Percentiles rank a stretch among this genome's conserved stretches.
Conservation (phyloP, 495 filamentous ascomycete species). For the Penicillium coprophilum region DNA sequence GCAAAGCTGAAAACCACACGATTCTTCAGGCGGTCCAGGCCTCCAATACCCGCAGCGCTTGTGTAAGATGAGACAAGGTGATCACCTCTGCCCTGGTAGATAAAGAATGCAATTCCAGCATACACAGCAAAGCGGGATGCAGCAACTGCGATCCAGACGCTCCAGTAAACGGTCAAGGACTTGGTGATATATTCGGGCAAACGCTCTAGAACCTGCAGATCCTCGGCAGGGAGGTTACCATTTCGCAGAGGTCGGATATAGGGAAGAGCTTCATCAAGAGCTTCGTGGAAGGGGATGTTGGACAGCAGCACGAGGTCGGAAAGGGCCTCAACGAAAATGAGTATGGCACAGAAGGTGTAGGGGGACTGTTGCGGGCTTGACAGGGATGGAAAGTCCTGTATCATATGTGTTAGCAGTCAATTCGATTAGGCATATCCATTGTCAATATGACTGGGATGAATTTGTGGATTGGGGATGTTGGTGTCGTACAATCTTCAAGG, state of each 20-base stretch:
- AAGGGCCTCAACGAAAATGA: constrained; percentile 65
- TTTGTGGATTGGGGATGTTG: not conserved
- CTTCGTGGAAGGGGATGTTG: constrained; percentile 44
- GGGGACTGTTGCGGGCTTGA: constrained; percentile 58
- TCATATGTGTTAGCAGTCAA: constrained; percentile 31
- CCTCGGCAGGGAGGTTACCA: constrained; percentile 28
- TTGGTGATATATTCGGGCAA: constrained; percentile 41
- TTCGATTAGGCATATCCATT: not conserved
- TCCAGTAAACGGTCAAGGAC: constrained; percentile 53
- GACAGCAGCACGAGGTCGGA: constrained; percentile 72
- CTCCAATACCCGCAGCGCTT: constrained; percentile 26
- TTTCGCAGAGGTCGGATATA: constrained; percentile 32
- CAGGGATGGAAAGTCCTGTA: constrained; percentile 53
- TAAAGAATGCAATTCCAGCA: constrained; percentile 64
- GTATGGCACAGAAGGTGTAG: constrained; percentile 67
- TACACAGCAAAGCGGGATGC: constrained; percentile 65
- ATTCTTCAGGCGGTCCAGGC: constrained; percentile 67
- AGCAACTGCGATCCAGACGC: constrained; percentile 74
- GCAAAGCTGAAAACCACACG: constrained; percentile 78
- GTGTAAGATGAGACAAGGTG: constrained; percentile 34
- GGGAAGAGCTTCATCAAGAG: constrained; percentile 36
- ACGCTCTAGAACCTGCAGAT: constrained; percentile 32
- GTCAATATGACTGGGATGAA: not conserved
- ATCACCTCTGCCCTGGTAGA: constrained; percentile 58
- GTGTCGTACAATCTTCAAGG: constrained; percentile 67